phyloP scores from a whole-genome alignment of 2,329 filamentous ascomycete species.

The Pyricularia pennisetigena region DNA sequence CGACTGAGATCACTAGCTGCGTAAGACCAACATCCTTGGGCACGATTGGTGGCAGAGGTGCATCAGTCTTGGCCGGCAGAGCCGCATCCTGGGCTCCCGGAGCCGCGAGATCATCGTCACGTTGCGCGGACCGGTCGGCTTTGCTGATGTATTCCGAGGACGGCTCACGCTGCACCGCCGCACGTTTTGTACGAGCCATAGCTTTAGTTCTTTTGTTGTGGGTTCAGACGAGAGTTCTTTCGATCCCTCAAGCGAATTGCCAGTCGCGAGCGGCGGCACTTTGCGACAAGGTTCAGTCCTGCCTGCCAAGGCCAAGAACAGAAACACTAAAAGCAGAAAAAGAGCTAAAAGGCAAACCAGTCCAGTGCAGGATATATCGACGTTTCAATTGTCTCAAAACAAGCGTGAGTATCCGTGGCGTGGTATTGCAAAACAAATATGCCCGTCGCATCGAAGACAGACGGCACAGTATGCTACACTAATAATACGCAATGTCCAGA shows the following conservation, averaged over 20 bases:
- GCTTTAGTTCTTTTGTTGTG: neutral
- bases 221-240: neutral
- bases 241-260: neutral
- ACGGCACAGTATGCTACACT: neutral
- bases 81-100: conserved; percentile 14
- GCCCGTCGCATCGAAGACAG: neutral
- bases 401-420: neutral
- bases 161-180: conserved; percentile 51
- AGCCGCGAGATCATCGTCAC: conserved; percentile 7
- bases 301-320: neutral
- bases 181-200: conserved; percentile 65
- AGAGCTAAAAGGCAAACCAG: neutral
- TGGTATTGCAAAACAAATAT: neutral
- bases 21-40: conserved; percentile 49
- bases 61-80: conserved; percentile 18
- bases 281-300: neutral
- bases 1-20: conserved; percentile 79
- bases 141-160: conserved; percentile 58
- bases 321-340: neutral
- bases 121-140: conserved; percentile 20
- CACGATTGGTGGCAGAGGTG: conserved; percentile 11
- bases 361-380: neutral
- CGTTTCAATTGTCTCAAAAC: neutral
- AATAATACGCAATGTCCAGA: neutral
- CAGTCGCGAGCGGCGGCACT: neutral